These are phyloP conservation scores for Chalciporus sp. DNA, from an alignment of 1,284 basidiomycete species.

Conservation along the genomic window DNA sequence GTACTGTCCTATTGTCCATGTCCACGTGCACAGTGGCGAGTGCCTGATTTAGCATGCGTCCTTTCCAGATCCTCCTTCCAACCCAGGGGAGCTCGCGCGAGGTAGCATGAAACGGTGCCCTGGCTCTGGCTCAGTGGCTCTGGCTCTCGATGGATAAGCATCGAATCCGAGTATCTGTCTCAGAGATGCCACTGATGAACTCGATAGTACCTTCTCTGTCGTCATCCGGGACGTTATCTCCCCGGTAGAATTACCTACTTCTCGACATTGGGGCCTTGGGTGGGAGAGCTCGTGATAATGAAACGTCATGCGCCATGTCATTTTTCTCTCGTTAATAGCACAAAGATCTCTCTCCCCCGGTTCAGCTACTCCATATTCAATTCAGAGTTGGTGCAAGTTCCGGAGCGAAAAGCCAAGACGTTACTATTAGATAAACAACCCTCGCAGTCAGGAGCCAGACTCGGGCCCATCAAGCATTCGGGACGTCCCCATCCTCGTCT, in stretches of 20 bases:
- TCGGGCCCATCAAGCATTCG: neutral
- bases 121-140: neutral
- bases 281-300: neutral
- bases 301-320: neutral
- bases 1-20: neutral
- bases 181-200: slow-evolving; percentile 7
- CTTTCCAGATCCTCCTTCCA: neutral
- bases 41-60: neutral
- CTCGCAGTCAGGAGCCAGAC: neutral
- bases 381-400: too few species aligned
- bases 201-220: slow-evolving; percentile 8
- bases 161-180: neutral
- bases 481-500: slow-evolving; percentile 6
- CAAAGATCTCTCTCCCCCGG: neutral
- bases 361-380: neutral
- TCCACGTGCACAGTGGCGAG: too few species aligned
- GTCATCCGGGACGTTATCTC: neutral
- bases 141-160: slow-evolving; percentile 7
- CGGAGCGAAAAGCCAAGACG: neutral
- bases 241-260: neutral
- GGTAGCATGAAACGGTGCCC: too few species aligned
- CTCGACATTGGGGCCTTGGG: neutral
- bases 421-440: neutral
- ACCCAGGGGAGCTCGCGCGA: neutral
- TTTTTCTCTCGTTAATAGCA: neutral